phyloP scores from a whole-genome alignment of 1,284 basidiomycete species.

The Coriolopsis trogii region DNA sequence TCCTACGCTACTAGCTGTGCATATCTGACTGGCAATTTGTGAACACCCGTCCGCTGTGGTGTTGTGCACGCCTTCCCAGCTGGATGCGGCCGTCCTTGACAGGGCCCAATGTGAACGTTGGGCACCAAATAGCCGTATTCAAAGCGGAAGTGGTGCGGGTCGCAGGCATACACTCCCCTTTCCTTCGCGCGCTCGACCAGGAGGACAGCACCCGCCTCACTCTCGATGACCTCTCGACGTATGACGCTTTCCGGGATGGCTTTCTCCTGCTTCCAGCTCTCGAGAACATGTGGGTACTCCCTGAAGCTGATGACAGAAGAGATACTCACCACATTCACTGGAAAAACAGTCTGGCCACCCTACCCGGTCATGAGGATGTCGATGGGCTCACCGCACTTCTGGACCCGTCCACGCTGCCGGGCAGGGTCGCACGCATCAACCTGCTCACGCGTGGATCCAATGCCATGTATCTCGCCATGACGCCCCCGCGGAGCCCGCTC shows the following conservation, averaged over 20 bases:
- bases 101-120: constrained; percentile 20
- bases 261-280: constrained; percentile 38
- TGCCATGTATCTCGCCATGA: constrained; percentile 31
- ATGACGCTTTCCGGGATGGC: constrained; percentile 38
- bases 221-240: constrained; percentile 37
- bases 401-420: constrained; percentile 35
- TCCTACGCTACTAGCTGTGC: constrained; percentile 12
- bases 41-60: constrained; percentile 35
- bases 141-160: constrained; percentile 27
- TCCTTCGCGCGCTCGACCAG: constrained; percentile 31
- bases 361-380: constrained; percentile 37
- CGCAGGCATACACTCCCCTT: constrained; percentile 29
- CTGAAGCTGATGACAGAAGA: too few relatives aligned
- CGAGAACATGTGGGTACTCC: constrained; percentile 36
- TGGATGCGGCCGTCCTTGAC: constrained; percentile 36
- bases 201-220: constrained; percentile 33
- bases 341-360: constrained; percentile 31
- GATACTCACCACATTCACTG: constrained; percentile 9
- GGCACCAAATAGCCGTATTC: constrained; percentile 28
- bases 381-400: constrained; percentile 34
- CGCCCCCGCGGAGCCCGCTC: constrained; percentile 19
- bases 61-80: constrained; percentile 35
- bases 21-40: constrained; percentile 35
- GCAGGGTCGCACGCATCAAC: constrained; percentile 35
- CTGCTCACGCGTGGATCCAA: constrained; percentile 37